Evolutionary conservation across 2,329 filamentous ascomycete species (phyloP).

Genomic region (Aspergillus clavatus): DNA sequence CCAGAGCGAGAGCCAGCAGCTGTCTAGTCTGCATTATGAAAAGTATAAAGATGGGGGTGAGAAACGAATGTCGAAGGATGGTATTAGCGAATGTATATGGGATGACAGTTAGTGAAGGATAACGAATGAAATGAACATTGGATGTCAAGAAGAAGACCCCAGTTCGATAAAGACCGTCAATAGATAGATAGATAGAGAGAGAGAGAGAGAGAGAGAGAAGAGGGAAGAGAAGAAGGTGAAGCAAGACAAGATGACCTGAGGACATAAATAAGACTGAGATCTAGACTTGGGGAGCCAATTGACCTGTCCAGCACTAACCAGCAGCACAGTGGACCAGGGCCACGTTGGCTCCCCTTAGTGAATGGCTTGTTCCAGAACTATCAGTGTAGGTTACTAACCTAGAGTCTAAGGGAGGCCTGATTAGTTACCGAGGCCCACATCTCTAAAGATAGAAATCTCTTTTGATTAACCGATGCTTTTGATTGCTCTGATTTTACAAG

Average conservation of each 20-base stretch:
- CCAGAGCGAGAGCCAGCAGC: slow-evolving; percentile 31
- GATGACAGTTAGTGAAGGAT: background rate
- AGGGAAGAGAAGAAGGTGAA: no score
- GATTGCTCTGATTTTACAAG: background rate
- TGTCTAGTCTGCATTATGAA: slow-evolving; percentile 32
- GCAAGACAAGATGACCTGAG: no score
- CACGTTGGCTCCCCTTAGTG: background rate
- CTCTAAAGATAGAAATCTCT: background rate
- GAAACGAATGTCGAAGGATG: background rate
- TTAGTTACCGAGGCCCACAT: no score
- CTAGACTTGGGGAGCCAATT: background rate
- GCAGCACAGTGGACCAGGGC: background rate
- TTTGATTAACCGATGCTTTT: background rate
- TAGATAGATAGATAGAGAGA: background rate
- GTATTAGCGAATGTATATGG: background rate
- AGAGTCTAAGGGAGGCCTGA: no score
- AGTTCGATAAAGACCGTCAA: background rate
- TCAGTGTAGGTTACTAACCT: background rate
- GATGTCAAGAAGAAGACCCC: background rate
- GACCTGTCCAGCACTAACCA: background rate
- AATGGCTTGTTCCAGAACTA: background rate
- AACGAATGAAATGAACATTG: background rate
- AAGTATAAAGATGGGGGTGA: background rate
- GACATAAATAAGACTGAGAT: background rate
- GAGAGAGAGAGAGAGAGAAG: background rate